Evolutionary conservation across 75 land plant species (phyloP).

Genomic region (Pinus taeda): DNA sequence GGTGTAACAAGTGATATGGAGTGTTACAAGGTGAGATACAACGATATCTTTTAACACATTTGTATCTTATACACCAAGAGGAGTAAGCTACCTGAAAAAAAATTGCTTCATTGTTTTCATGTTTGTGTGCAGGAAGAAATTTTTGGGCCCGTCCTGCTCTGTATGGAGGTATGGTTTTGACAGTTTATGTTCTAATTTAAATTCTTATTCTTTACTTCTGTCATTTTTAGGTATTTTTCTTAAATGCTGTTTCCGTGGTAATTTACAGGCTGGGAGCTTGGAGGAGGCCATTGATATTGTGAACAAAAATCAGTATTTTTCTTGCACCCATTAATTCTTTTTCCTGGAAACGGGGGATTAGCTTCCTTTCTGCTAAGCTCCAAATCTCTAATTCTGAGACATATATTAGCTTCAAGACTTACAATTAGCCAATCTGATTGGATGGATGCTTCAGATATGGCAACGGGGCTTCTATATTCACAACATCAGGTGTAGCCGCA

Average conservation of each 20-base stretch:
- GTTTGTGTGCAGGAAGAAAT: constrained; percentile 73
- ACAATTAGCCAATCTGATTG: neutral
- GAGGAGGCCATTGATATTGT: constrained; percentile 86
- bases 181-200: neutral
- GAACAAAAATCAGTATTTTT: constrained; percentile 66
- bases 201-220: neutral
- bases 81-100: neutral
- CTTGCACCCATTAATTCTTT: neutral
- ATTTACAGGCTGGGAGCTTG: constrained; percentile 65
- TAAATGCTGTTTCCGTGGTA: neutral
- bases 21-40: constrained; percentile 69
- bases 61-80: neutral
- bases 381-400: neutral
- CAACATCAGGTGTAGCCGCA: constrained; percentile 84
- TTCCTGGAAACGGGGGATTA: neutral
- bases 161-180: constrained; percentile 64
- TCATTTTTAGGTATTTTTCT: neutral
- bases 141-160: constrained; percentile 93
- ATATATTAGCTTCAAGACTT: neutral
- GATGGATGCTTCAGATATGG: constrained; percentile 62
- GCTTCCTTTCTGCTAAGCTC: neutral
- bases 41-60: neutral
- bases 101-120: neutral
- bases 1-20: constrained; percentile 83
- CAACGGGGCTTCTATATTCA: constrained; percentile 93